Evolutionary conservation across 202 grass and related monocot species (phyloP).

Genomic region (Setaria italica): DNA sequence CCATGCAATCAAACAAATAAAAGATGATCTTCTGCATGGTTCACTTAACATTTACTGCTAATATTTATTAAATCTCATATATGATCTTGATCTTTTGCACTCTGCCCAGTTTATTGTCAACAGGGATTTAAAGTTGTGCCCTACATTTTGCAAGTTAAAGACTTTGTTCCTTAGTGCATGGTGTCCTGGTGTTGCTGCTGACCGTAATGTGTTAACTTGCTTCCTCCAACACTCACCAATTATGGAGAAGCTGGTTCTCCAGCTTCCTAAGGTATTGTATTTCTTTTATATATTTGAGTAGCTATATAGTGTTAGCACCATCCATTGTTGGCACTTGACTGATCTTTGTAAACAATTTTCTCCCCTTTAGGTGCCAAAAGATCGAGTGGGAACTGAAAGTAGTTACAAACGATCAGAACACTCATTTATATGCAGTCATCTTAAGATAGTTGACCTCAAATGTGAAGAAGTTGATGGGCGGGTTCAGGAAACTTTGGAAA

Average conservation of each 20-base stretch:
- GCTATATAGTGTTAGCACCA: not conserved
- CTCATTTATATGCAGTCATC: not conserved
- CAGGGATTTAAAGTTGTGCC: not conserved
- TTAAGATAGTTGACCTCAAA: slow-evolving; percentile 18
- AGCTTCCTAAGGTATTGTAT: slow-evolving; percentile 10
- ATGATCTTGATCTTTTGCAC: not conserved
- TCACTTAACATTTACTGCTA: no score
- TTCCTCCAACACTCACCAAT: slow-evolving; percentile 15
- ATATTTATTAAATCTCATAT: not conserved
- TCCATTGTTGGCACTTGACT: not conserved
- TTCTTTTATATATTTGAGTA: not conserved
- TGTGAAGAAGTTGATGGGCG: slow-evolving; percentile 3
- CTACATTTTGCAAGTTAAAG: not conserved
- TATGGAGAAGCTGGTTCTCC: slow-evolving; percentile 17
- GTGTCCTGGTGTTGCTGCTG: not conserved
- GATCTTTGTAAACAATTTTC: not conserved
- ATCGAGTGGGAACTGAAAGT: not conserved
- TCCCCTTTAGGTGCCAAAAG: not conserved
- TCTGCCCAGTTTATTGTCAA: not conserved
- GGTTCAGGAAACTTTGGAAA: not conserved
- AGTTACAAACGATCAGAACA: not conserved
- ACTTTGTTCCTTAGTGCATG: not conserved
- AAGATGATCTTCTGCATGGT: no score
- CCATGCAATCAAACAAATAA: no score
- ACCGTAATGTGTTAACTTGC: not conserved